Percentiles rank a stretch among this genome's conserved stretches.
Conservation (phyloP, 129 eudicot genomes). For the Flaveria robusta region DNA sequence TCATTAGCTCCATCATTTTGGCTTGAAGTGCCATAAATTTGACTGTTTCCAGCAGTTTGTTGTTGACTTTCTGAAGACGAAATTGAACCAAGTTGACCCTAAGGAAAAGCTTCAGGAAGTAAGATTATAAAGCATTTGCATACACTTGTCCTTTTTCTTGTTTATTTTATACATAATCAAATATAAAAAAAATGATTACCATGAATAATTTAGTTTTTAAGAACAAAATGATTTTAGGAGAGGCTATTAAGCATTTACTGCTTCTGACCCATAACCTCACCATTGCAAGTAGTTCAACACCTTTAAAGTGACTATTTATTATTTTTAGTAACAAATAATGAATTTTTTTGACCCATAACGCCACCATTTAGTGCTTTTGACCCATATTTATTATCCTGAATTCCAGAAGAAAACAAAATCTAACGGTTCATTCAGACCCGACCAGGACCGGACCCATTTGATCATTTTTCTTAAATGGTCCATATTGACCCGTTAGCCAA, state of each 20-base stretch:
- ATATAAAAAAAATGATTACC: no score
- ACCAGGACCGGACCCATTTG: neutral
- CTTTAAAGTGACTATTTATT: neutral
- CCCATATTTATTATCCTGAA: no score
- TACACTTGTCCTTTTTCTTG: neutral
- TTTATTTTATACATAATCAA: neutral
- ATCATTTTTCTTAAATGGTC: neutral
- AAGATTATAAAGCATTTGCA: slow-evolving; percentile 11
- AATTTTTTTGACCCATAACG: neutral
- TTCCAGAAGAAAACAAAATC: neutral
- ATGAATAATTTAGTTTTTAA: neutral
- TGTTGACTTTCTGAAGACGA: slow-evolving; percentile 71
- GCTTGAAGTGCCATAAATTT: slow-evolving; percentile 51
- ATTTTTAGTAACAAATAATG: neutral
- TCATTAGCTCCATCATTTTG: slow-evolving; percentile 55
- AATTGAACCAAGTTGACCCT: slow-evolving; percentile 79
- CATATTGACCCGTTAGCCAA: neutral
- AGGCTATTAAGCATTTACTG: neutral
- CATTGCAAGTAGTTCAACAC: neutral
- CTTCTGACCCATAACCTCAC: neutral
- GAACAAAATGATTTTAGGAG: neutral
- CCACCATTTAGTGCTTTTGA: no score
- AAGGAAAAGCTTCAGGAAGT: slow-evolving; percentile 23
- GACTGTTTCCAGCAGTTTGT: slow-evolving; percentile 58
- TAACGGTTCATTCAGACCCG: neutral